Evolutionary conservation across 2,329 filamentous ascomycete genomes (phyloP), one percentile per base, ranked within the genome.

Genomic region (Aureobasidium sp.): DNA sequence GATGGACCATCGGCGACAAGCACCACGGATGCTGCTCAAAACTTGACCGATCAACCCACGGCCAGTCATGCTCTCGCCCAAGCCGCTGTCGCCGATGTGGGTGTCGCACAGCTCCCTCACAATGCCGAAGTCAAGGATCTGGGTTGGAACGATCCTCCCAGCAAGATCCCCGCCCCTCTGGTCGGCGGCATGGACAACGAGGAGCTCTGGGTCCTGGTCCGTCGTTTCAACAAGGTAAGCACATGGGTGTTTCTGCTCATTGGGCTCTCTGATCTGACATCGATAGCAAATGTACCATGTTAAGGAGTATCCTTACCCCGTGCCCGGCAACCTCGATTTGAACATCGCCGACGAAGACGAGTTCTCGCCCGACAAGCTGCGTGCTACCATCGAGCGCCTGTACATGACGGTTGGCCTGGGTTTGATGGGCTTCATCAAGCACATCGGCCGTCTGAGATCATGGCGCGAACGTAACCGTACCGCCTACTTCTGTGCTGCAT

Each of bases 331-430:
- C 18, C 81, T 97, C 43, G 93, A 97, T 76, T 85, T 97, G 66
- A 93, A 94, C 71, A 91, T 93, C 65, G 90, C 93, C 6, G 91
- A 94, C 45, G 90, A 95, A 63, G 93, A 96, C 70, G 91, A 95
- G 66, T 96, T 96, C 76, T 93, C 91, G 0, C 93, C 93, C 0
- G 93, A 96, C 73, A 96, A 96, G 79, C 81, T 97, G 51, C 86
- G 93, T 15, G 88, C 90, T 3, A 94, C 92, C 62, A 76, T 96
- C 5, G 94, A 97, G 78, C 85, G 94, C 18, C 81, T 96, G 15
- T 97, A 97, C 75, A 94, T 94, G 85, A 93, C 91, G 0, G 88
- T 97, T 0, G 82, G 91, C 10, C 86, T 95, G 56, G 85, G 89
- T 18, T 53, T 94, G 16, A 85, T 94, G 50, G 85, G 82, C 0